A percentile compares a stretch with the other conserved stretches of the same genome.
These are phyloP conservation scores for Suaeda aralocaspica DNA, from an alignment of 148 eudicot genomes.

Conservation along the genomic window DNA sequence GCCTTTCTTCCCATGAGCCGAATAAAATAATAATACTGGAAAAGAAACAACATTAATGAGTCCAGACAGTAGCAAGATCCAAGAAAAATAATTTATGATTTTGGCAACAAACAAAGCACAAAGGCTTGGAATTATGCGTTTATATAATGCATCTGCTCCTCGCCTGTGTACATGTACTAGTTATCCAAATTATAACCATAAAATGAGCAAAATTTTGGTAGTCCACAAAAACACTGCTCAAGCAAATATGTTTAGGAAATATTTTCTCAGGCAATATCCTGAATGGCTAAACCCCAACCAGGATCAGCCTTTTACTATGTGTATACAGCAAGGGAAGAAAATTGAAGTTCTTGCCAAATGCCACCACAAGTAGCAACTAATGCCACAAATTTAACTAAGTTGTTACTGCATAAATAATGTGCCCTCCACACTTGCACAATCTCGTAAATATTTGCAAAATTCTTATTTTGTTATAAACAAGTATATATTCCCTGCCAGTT, in stretches of 20 bases:
- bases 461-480: background rate
- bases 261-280: background rate
- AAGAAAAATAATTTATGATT: background rate
- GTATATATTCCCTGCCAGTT: background rate
- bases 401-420: too few species aligned
- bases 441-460: background rate
- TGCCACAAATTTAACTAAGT: too few species aligned
- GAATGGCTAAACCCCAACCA: background rate
- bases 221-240: background rate
- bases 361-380: too few species aligned
- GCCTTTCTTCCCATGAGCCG: slow-evolving; percentile 99
- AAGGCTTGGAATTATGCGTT: background rate
- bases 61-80: slow-evolving; percentile 3
- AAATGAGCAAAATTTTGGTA: background rate
- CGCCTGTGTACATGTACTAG: background rate
- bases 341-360: too few species aligned
- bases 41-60: slow-evolving; percentile 17
- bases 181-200: background rate
- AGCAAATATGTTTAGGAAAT: too few species aligned
- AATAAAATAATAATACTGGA: slow-evolving; percentile 91
- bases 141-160: background rate
- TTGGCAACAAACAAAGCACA: background rate
- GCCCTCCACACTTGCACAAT: background rate
- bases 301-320: too few species aligned
- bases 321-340: too few species aligned